A percentile compares a stretch with the other conserved stretches of the same genome.
These are phyloP conservation scores for Cyclotella sp. DNA, from an alignment of 108 stramenopile genomes.

Conservation along the genomic window DNA sequence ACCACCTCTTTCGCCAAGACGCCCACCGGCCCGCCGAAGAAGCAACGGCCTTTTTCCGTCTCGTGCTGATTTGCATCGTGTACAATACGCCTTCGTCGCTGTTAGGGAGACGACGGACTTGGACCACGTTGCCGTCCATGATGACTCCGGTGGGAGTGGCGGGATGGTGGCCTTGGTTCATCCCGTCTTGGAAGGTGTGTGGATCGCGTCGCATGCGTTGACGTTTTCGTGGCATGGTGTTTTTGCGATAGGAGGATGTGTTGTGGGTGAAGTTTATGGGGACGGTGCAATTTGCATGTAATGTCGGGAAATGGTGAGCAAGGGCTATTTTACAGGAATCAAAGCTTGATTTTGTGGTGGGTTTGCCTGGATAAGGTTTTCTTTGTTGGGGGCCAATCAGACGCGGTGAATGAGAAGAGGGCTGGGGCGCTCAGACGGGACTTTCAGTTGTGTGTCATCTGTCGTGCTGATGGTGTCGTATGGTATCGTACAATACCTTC, in stretches of 20 bases:
- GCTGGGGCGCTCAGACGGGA: too few relatives aligned
- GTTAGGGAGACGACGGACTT: conserved; percentile 1
- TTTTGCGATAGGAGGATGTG: neutral
- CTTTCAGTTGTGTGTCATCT: too few relatives aligned
- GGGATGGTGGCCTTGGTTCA: conserved; percentile 1
- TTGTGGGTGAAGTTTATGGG: too few relatives aligned
- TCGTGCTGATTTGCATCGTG: conserved; percentile 42
- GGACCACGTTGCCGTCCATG: neutral
- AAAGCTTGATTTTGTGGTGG: too few relatives aligned
- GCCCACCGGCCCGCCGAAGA: neutral
- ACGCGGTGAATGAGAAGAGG: too few relatives aligned
- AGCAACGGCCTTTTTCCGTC: neutral
- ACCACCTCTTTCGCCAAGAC: neutral
- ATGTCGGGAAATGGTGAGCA: too few relatives aligned
- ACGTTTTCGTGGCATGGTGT: conserved; percentile 30
- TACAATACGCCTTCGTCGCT: conserved; percentile 41
- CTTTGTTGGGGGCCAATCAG: too few relatives aligned
- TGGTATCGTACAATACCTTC: too few relatives aligned
- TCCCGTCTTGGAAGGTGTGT: conserved; percentile 12
- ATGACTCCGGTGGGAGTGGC: neutral
- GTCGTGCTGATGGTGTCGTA: too few relatives aligned
- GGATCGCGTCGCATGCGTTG: conserved; percentile 31
- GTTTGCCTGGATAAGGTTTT: too few relatives aligned
- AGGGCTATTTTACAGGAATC: too few relatives aligned
- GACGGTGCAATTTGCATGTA: too few relatives aligned